phyloP scores from a whole-genome alignment of 2,329 filamentous ascomycete species.

The Aspergillus pseudonomiae region DNA sequence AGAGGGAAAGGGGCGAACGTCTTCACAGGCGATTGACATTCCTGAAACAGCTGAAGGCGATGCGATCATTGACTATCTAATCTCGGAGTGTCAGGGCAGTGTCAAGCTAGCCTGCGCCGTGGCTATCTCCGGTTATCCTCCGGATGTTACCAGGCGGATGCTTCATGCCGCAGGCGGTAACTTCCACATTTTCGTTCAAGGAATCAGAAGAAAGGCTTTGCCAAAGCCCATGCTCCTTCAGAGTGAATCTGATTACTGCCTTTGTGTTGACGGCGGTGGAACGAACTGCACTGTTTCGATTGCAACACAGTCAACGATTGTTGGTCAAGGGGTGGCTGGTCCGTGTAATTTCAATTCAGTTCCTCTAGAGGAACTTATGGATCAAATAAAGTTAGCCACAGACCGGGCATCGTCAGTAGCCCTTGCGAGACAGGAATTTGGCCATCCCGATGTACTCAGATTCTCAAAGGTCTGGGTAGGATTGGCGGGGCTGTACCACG shows the following conservation, averaged over 20 bases:
- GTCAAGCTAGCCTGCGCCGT: slow-evolving; percentile 40
- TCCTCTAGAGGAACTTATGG: slow-evolving; percentile 15
- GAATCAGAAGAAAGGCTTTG: slow-evolving; percentile 3
- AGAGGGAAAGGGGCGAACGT: slow-evolving; percentile 20
- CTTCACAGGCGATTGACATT: background rate
- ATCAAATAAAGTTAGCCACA: background rate
- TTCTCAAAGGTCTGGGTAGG: slow-evolving; percentile 40
- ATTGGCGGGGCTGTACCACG: slow-evolving; percentile 45
- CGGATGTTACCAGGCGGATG: slow-evolving; percentile 27
- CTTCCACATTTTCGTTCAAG: slow-evolving; percentile 25
- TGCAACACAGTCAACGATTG: slow-evolving; percentile 26
- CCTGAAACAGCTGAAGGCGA: slow-evolving; percentile 23
- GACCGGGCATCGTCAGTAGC: background rate
- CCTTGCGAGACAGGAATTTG: background rate
- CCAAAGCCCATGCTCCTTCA: background rate
- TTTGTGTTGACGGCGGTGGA: slow-evolving; percentile 49
- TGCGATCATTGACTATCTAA: slow-evolving; percentile 30
- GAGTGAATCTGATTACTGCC: background rate
- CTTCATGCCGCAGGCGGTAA: slow-evolving; percentile 26
- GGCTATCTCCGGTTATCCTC: slow-evolving; percentile 26
- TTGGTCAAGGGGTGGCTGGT: slow-evolving; percentile 36
- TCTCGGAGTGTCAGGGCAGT: slow-evolving; percentile 32
- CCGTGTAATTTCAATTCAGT: slow-evolving; percentile 41
- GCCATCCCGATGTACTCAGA: background rate
- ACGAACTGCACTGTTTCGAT: slow-evolving; percentile 47